Evolutionary conservation across 176 grass and related monocot species (phyloP), one percentile per base, ranked within the genome.

Genomic region (Carex myosuroides): DNA sequence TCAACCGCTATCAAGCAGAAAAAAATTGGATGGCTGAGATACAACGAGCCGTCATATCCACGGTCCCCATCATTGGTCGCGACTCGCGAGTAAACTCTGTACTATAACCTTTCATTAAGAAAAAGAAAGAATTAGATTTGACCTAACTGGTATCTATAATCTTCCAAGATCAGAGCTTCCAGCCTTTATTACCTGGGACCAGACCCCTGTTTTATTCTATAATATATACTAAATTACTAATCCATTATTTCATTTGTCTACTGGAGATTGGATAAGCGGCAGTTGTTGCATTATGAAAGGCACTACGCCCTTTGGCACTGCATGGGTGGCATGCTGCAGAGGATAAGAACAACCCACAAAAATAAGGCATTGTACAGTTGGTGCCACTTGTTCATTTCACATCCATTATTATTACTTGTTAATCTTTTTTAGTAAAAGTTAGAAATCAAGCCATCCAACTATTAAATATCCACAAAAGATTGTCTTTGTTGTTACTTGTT

Each of bases 161-260:
- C 70, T 52, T 52, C 70, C 70, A 74, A 74, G 42, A 74, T 11
- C 70, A 53, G 70, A 50, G 70, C 70, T 75, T 75, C 53, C 70
- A 6, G 20, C 20, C 42, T 53, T 75, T 53, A 52, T 53, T 26
- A 74, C 70, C 42, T 26, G 70, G 70, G 70, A 11, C 70, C 70
- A 52, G 67, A 17, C 67, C 67, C 67, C 67, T 29, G 20, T 21
- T 75, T 75, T 75, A 53, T 53, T 53, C 42, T 53, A 13, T 50
- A 50, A 50, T 50, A 13, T 26, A 24, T 70, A 39, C 26, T 11
- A 60, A 50, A 11, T 50, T 60, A 60, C 57, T 50, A 73, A 53
- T 48, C 21, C 70, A 75, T 75, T 53, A 20, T 70, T 20, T 44
- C 16, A 20, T 74, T 74, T 74, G 2, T 74, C 44, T 42, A 26